phyloP scores from a whole-genome alignment of 352 stramenopile genomes.

The Elongisporangium undulatum region DNA sequence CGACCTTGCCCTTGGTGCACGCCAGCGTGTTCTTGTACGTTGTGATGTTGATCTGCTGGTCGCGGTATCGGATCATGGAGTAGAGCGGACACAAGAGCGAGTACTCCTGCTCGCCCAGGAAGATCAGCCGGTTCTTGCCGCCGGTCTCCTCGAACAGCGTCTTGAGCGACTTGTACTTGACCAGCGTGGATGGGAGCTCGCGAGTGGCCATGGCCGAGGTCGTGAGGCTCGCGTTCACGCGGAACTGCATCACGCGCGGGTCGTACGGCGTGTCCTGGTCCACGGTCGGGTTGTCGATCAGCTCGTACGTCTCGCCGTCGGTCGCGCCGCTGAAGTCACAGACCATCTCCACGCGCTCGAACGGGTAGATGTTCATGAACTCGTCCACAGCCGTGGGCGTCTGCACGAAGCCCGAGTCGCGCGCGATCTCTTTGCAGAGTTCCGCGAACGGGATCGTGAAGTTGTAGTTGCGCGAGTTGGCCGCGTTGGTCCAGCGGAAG shows the following conservation, averaged over 20 bases:
- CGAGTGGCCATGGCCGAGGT: constrained; percentile 29
- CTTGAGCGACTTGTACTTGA: constrained; percentile 50
- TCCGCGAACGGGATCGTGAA: constrained; percentile 57
- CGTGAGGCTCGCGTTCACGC: constrained; percentile 32
- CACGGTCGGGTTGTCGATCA: constrained; percentile 38
- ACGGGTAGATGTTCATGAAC: constrained; percentile 43
- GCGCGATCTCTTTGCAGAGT: constrained; percentile 55
- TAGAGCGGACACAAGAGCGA: constrained; percentile 27
- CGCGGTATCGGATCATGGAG: constrained; percentile 44
- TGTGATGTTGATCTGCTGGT: constrained; percentile 47
- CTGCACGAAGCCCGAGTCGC: constrained; percentile 57
- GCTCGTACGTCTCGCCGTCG: constrained; percentile 39
- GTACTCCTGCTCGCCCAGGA: constrained; percentile 55
- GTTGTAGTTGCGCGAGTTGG: constrained; percentile 75
- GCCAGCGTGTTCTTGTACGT: constrained; percentile 39
- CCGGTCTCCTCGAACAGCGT: constrained; percentile 28
- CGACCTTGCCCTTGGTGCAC: constrained; percentile 68
- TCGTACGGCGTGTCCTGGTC: constrained; percentile 47
- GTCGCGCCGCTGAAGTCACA: constrained; percentile 45
- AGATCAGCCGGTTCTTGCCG: constrained; percentile 47
- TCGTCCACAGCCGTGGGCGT: constrained; percentile 11
- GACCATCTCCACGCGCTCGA: constrained; percentile 51
- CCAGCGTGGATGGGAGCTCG: constrained; percentile 39
- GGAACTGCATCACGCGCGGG: constrained; percentile 42
- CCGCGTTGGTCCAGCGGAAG: constrained; percentile 51